Evolutionary conservation across 2,329 filamentous ascomycete species (phyloP).

Genomic region (Fusarium decemcellulare): DNA sequence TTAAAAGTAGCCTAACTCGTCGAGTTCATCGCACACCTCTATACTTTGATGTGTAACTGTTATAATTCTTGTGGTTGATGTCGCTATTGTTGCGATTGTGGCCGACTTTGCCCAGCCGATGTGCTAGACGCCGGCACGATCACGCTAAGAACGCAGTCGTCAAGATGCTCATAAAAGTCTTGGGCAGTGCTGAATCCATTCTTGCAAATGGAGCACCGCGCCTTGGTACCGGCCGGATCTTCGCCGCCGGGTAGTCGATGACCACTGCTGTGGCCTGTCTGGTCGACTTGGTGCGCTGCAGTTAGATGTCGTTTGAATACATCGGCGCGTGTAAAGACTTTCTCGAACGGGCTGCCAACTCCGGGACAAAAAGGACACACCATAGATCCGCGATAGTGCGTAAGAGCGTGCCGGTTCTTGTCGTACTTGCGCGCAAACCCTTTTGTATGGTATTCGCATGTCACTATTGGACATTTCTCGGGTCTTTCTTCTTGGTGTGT

Average conservation of each 20-base stretch:
- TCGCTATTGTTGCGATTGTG: constrained; percentile 26
- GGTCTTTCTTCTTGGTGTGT: constrained; percentile 95
- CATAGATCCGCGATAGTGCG: constrained; percentile 98
- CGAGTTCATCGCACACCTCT: constrained; percentile 17
- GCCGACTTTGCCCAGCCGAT: constrained; percentile 23
- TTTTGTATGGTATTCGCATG: constrained; percentile 94
- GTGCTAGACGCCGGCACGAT: constrained; percentile 60
- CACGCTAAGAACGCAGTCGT: constrained; percentile 73
- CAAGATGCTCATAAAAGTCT: constrained; percentile 97
- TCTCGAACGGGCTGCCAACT: constrained; percentile 88
- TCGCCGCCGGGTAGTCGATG: constrained; percentile 51
- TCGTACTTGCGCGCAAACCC: constrained; percentile 98
- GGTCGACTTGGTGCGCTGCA: constrained; percentile 93
- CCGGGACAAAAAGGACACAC: constrained; percentile 97
- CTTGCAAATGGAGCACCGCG: constrained; percentile 92
- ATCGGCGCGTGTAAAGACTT: constrained; percentile 96
- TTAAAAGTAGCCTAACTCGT: constrained; percentile 20
- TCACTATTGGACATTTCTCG: constrained; percentile 95
- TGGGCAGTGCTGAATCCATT: constrained; percentile 86
- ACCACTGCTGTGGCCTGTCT: constrained; percentile 90
- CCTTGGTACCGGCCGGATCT: constrained; percentile 65
- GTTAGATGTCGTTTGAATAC: constrained; percentile 98
- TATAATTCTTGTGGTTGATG: background rate
- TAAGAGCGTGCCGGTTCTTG: constrained; percentile 96
- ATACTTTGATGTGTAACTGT: background rate